Evolutionary conservation across 1,139 yeast species (phyloP).

Genomic region (Geotrichum restrictum): DNA sequence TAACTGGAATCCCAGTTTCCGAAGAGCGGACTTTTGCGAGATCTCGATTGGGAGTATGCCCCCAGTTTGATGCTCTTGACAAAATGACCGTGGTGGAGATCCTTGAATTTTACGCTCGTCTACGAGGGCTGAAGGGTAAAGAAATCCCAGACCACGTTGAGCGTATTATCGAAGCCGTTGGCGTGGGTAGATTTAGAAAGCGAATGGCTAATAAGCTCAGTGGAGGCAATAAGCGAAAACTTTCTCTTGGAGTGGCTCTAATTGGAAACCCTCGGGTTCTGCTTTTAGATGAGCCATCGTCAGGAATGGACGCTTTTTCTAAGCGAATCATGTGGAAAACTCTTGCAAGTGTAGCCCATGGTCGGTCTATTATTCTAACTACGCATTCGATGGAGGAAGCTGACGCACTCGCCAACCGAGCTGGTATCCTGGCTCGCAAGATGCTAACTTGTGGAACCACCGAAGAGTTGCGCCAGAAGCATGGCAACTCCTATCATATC

Average conservation of each 20-base stretch:
- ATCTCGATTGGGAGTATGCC: conserved; percentile 39
- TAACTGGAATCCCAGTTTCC: conserved; percentile 34
- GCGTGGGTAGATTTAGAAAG: conserved; percentile 34
- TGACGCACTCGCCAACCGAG: conserved; percentile 40
- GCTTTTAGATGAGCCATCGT: conserved; percentile 92
- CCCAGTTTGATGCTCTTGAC: conserved; percentile 43
- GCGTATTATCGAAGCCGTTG: conserved; percentile 43
- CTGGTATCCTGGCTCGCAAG: conserved; percentile 37
- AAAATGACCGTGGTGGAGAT: conserved; percentile 38
- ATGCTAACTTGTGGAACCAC: conserved; percentile 39
- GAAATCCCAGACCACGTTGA: conserved; percentile 91
- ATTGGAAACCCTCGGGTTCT: conserved; percentile 87
- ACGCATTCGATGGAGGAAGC: conserved; percentile 44
- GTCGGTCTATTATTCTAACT: conserved; percentile 38
- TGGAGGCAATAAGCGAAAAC: conserved; percentile 98
- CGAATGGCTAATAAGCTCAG: conserved; percentile 51
- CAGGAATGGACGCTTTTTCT: conserved; percentile 77
- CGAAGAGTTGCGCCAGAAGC: conserved; percentile 29
- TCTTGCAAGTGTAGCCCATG: conserved; percentile 34
- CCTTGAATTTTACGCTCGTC: conserved; percentile 35
- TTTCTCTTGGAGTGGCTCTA: conserved; percentile 94
- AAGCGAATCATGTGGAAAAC: conserved; percentile 42
- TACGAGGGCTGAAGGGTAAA: conserved; percentile 34
- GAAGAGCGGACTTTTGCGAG: conserved; percentile 35
- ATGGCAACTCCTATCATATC: conserved; percentile 35